These are phyloP conservation scores for Camelina hispida DNA, from an alignment of 345 rosid species.

Conservation along the genomic window DNA sequence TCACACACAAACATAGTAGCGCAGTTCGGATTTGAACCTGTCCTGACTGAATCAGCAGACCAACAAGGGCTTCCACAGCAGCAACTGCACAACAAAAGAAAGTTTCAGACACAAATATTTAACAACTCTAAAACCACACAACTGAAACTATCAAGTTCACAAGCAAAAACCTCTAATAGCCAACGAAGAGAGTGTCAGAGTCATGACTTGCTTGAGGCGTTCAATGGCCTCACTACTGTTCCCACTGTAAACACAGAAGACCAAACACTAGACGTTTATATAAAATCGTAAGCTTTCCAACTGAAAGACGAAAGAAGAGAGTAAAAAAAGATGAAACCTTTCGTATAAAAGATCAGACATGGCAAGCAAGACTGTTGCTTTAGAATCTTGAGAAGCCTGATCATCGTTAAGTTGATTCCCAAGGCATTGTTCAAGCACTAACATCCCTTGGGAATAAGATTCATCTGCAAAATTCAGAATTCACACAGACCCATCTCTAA, in stretches of 20 bases:
- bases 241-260: constrained; percentile 53
- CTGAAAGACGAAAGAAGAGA: not conserved
- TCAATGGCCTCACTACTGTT: constrained; percentile 65
- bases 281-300: not conserved
- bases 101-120: not conserved
- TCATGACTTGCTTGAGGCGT: constrained; percentile 55
- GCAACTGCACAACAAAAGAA: constrained; percentile 51
- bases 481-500: not conserved
- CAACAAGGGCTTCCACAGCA: constrained; percentile 77
- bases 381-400: constrained; percentile 56
- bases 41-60: constrained; percentile 69
- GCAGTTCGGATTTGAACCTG: constrained; percentile 46
- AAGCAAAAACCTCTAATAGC: constrained; percentile 58
- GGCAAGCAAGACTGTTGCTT: constrained; percentile 74
- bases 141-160: not conserved
- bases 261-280: not conserved
- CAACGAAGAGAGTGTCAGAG: constrained; percentile 47
- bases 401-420: constrained; percentile 59
- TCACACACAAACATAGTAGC: constrained; percentile 8
- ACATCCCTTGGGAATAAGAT: constrained; percentile 76
- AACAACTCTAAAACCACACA: constrained; percentile 1
- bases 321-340: constrained; percentile 51
- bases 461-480: constrained; percentile 51
- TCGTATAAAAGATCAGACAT: constrained; percentile 74
- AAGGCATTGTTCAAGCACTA: constrained; percentile 84